phyloP scores from a whole-genome alignment of 495 filamentous ascomycete genomes.

The Trichoderma asperelloides region DNA sequence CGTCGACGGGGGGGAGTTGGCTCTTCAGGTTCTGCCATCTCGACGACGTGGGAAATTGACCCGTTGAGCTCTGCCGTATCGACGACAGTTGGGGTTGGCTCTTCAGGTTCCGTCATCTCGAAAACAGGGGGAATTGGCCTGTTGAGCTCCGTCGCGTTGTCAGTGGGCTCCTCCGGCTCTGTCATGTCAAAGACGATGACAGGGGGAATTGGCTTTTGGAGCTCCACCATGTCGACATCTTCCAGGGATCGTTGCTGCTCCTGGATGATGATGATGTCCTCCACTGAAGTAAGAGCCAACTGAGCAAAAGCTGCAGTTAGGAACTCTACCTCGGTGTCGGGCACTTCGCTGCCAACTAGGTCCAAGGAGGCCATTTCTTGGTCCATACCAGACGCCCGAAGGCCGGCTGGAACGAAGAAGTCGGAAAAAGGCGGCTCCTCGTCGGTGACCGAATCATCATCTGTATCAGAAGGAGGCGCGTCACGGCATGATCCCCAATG shows the following conservation, averaged over 20 bases:
- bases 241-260: neutral
- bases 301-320: neutral
- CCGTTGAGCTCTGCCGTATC: neutral
- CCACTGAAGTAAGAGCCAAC: neutral
- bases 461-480: neutral
- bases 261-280: neutral
- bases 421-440: neutral
- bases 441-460: neutral
- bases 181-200: neutral
- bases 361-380: neutral
- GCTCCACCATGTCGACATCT: neutral
- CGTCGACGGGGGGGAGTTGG: neutral
- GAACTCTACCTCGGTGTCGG: constrained; percentile 1
- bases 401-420: neutral
- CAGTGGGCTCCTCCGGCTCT: neutral
- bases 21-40: neutral
- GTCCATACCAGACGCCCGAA: constrained; percentile 1
- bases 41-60: neutral
- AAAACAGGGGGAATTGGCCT: neutral
- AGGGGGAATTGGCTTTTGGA: neutral
- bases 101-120: neutral
- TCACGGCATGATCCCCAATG: no score
- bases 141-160: neutral
- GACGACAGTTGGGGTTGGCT: neutral
- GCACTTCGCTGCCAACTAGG: neutral